phyloP scores from a whole-genome alignment of 352 stramenopile species.

The Aphanomyces euteiches region DNA sequence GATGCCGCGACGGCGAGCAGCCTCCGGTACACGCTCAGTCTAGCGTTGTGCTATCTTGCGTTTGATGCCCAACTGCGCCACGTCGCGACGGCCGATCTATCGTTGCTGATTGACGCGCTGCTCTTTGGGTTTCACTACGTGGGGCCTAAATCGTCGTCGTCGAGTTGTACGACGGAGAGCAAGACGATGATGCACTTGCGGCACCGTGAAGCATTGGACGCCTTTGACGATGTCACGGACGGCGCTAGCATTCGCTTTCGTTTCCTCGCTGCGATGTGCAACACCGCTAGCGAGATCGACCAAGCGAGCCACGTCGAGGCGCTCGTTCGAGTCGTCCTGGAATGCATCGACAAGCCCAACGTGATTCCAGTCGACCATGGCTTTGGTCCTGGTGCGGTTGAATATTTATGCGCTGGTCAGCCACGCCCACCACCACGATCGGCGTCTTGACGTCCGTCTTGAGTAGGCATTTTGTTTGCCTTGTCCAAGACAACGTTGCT shows the following conservation, averaged over 20 bases:
- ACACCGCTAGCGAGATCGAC: constrained; percentile 63
- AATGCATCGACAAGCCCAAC: constrained; percentile 39
- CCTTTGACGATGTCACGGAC: constrained; percentile 18
- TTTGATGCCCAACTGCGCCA: constrained; percentile 66
- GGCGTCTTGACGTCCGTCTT: constrained; percentile 4
- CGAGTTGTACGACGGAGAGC: constrained; percentile 26
- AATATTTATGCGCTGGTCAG: constrained; percentile 28
- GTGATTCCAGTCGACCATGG: constrained; percentile 32
- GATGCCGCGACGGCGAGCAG: constrained; percentile 35
- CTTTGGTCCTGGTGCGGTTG: constrained; percentile 8
- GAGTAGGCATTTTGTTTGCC: constrained; percentile 30
- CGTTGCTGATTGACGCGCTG: constrained; percentile 37
- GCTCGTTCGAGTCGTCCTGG: constrained; percentile 48
- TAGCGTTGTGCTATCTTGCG: constrained; percentile 62
- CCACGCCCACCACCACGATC: too few relatives aligned
- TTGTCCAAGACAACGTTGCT: constrained; percentile 38
- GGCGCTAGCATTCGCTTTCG: constrained; percentile 27
- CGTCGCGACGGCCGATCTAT: constrained; percentile 55
- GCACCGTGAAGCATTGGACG: constrained; percentile 3
- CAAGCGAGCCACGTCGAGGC: constrained; percentile 54
- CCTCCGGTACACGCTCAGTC: constrained; percentile 58
- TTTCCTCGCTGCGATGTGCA: constrained; percentile 62
- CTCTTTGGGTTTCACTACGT: constrained; percentile 25
- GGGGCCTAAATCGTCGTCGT: not conserved
- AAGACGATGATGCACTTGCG: not conserved